Evolutionary conservation across 2,329 filamentous ascomycete genomes (phyloP).

Genomic region (Fonsecaea pedrosoi): DNA sequence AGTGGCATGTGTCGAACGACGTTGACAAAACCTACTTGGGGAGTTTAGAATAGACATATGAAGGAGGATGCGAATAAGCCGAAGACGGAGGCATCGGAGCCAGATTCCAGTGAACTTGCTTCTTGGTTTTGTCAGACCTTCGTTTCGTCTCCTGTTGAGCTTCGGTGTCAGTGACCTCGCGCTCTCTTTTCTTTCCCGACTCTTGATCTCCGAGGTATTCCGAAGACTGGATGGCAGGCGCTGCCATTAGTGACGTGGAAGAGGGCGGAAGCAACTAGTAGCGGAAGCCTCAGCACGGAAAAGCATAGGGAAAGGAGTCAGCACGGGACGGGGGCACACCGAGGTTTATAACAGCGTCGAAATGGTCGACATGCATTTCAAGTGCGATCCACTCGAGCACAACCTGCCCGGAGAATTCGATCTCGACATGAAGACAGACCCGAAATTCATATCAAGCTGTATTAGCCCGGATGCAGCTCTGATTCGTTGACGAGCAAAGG

Average conservation of each 20-base stretch:
- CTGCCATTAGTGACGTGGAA: not conserved
- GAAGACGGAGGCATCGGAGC: not conserved
- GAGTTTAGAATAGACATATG: not conserved
- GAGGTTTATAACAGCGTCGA: not conserved
- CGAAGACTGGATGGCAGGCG: not conserved
- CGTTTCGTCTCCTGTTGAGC: not conserved
- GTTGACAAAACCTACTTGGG: not conserved
- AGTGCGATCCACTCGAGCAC: not conserved
- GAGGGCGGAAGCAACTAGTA: not conserved
- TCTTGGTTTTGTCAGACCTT: not conserved
- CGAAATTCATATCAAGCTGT: not conserved
- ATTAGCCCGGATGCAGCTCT: not conserved
- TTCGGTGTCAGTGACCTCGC: not conserved
- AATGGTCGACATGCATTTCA: not conserved
- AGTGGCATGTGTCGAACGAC: not conserved
- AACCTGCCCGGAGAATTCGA: not conserved
- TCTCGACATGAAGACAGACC: not conserved
- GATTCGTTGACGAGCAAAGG: not conserved
- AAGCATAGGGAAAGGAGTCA: not conserved
- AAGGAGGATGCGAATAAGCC: not conserved
- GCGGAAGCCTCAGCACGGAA: not conserved
- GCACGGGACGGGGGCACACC: not conserved
- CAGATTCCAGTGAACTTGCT: not conserved
- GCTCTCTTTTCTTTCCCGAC: not conserved
- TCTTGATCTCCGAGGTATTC: not conserved